Conservation (phyloP, 2,329 filamentous ascomycete genomes). For the Zymoseptoria passerinii region DNA sequence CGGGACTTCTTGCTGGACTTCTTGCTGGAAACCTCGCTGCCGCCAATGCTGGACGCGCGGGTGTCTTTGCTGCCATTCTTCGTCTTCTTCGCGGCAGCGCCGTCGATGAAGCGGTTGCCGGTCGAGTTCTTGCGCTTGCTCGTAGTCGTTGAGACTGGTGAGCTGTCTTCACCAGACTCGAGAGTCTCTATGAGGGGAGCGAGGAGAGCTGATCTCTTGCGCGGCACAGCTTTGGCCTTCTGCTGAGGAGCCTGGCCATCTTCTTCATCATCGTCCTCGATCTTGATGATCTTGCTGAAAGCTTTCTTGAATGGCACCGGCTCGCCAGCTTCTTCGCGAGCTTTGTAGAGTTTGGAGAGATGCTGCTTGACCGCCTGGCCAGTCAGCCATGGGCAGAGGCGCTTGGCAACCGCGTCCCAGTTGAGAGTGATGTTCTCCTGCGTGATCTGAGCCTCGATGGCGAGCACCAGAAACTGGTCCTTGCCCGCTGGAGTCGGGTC, state of each 20-base stretch:
- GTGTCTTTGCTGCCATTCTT: not conserved
- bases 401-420: constrained; percentile 14
- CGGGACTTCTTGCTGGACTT: not conserved
- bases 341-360: constrained; percentile 18
- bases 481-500: constrained; percentile 1
- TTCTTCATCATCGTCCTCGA: not conserved
- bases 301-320: constrained; percentile 12
- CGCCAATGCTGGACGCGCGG: not conserved
- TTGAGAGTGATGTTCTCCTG: constrained; percentile 11
- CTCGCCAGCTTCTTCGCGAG: constrained; percentile 8
- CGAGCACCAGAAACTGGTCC: constrained; percentile 21
- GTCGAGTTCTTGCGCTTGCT: not conserved
- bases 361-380: constrained; percentile 23
- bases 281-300: not conserved
- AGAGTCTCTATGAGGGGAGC: not conserved
- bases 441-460: constrained; percentile 14
- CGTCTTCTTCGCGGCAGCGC: not conserved
- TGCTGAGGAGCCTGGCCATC: not conserved
- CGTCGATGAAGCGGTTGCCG: not conserved
- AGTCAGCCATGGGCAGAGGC: constrained; percentile 5
- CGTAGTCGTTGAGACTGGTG: not conserved
- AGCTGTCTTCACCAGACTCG: not conserved
- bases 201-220: not conserved
- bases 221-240: not conserved
- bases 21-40: not conserved